Evolutionary conservation across 495 filamentous ascomycete genomes (phyloP), one percentile per base, ranked within the genome.

Genomic region (Amorphotheca resinae): DNA sequence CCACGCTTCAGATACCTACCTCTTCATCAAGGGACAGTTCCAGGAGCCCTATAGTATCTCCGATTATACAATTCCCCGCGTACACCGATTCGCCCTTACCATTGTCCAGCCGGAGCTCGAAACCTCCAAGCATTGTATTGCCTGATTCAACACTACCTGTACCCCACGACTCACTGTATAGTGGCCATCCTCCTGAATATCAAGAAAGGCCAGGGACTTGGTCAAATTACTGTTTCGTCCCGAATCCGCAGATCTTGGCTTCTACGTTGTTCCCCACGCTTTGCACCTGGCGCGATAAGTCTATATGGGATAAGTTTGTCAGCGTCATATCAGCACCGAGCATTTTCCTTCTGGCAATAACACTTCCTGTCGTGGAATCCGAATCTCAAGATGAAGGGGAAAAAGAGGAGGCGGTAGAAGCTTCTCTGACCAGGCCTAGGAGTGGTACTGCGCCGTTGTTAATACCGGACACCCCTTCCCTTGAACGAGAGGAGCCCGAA

Each of bases 251-350:
- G 31, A 59, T 77, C n/a, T 62, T 96, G 18, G 55, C 73, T 3
- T 70, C 69, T 12, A 91, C 84, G 1, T 64, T 96, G 2, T 99
- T 96, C 51, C 93, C 93, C 8, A 95, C 91, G 0, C 63, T 99
- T 31, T 76, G 76, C 45, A 71, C 66, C 12, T 99, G 87, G 83
- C 64, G 60, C 37, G 72, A 79, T 2, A 96, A 95, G 58, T 70
- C 59, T 8, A 61, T 80, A 15, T 82, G 77, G 74, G 87, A 84
- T 46, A 87, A 83, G 46, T 50, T 82, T 12, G 56, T 95, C 12
- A 84, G 85, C 18, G 45, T 93, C 9, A 65, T 91, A 41, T 84
- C 87, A 4, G 80, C 84, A 2, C 87, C 91, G 3, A 93, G 81
- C 52, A 82, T 96, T 22, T 87, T 99, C 41, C 66, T 95, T 4